These are phyloP conservation scores for Myrica gale DNA, from an alignment of 306 rosid genomes.

Conservation along the genomic window DNA sequence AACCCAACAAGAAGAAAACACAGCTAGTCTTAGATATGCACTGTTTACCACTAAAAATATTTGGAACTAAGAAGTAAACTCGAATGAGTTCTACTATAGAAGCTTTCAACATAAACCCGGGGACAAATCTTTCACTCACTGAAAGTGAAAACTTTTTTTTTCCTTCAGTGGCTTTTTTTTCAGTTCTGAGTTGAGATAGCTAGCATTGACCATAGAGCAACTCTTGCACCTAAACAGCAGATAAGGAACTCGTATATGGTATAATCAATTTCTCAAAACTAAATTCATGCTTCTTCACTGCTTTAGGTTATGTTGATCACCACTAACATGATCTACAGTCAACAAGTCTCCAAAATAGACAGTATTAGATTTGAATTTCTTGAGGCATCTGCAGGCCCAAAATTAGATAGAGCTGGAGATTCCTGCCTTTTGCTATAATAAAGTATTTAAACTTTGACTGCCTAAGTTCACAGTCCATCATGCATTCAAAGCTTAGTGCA, in stretches of 20 bases:
- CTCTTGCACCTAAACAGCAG: background rate
- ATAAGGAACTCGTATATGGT: background rate
- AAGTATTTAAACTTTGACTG: background rate
- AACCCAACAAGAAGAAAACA: too few relatives aligned
- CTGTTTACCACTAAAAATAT: too few relatives aligned
- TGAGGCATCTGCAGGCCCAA: background rate
- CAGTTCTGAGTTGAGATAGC: background rate
- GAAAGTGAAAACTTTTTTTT: too few relatives aligned
- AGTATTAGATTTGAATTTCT: background rate
- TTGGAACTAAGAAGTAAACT: too few relatives aligned
- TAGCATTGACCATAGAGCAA: background rate
- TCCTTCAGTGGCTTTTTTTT: background rate
- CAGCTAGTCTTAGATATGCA: too few relatives aligned
- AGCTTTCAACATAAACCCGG: too few relatives aligned
- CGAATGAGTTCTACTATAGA: too few relatives aligned
- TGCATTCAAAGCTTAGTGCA: constrained; percentile 5
- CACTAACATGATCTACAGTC: background rate
- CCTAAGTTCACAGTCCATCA: background rate
- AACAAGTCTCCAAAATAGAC: background rate
- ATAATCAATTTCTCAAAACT: background rate
- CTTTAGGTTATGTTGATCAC: background rate
- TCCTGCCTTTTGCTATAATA: background rate
- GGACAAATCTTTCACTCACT: too few relatives aligned
- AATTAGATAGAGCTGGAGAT: background rate
- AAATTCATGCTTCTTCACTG: background rate